A percentile compares a stretch with the other conserved stretches of the same genome.
phyloP scores from a whole-genome alignment of 2,329 filamentous ascomycete genomes.

The Fusarium avenaceum region DNA sequence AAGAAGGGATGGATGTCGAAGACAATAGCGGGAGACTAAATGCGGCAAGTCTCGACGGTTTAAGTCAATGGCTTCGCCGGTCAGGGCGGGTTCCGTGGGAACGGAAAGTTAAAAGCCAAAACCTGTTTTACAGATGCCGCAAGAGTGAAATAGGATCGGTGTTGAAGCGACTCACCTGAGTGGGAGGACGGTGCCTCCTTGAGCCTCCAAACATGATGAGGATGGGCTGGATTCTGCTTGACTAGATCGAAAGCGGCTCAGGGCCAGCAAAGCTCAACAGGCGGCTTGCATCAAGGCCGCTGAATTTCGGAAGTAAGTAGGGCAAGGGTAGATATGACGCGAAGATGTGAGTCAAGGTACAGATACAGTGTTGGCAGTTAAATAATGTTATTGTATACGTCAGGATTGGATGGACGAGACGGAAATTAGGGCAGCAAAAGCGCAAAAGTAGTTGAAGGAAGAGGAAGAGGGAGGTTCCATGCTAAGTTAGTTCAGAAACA shows the following conservation, averaged over 20 bases:
- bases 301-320: constrained; percentile 14
- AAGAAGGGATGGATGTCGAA: constrained; percentile 3
- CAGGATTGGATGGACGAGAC: constrained; percentile 23
- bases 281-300: constrained; percentile 41
- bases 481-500: constrained; percentile 14
- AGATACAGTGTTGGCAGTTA: constrained; percentile 15
- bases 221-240: constrained; percentile 20
- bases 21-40: constrained; percentile 13
- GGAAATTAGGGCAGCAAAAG: constrained; percentile 25
- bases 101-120: constrained; percentile 46
- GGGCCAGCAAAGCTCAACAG: constrained; percentile 40
- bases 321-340: constrained; percentile 7
- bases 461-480: constrained; percentile 35
- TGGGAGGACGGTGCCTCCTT: constrained; percentile 63
- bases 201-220: constrained; percentile 64
- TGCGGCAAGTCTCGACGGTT: constrained; percentile 13
- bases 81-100: constrained; percentile 21
- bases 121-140: constrained; percentile 35
- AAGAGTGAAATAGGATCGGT: constrained; percentile 8
- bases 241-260: constrained; percentile 41
- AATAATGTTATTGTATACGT: constrained; percentile 17
- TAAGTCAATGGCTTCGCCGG: constrained; percentile 15
- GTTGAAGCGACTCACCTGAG: constrained; percentile 60
- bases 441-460: constrained; percentile 22
- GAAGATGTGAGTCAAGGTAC: constrained; percentile 27